phyloP scores from a whole-genome alignment of 192 early-diverging fungal species.

The Phlyctochytrium arcticum region DNA sequence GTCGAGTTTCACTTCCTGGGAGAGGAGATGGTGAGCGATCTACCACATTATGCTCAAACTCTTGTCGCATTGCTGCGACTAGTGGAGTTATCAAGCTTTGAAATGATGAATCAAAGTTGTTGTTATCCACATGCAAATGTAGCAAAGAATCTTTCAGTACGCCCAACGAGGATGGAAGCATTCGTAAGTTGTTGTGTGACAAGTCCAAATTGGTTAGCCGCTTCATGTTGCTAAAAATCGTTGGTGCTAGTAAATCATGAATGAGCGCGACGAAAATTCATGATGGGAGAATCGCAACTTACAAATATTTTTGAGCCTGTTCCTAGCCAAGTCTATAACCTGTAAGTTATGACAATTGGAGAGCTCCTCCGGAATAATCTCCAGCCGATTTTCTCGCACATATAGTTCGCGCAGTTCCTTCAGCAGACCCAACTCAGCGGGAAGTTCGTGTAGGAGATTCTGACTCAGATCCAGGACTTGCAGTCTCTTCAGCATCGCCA shows the following conservation, averaged over 20 bases:
- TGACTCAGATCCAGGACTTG: constrained; percentile 41
- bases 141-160: constrained; percentile 21
- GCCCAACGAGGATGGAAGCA: constrained; percentile 43
- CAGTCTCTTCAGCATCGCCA: constrained; percentile 9
- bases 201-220: constrained; percentile 31
- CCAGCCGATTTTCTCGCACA: constrained; percentile 30
- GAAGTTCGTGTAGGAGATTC: constrained; percentile 31
- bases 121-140: constrained; percentile 18
- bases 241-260: constrained; percentile 1
- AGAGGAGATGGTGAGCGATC: no score
- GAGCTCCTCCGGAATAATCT: constrained; percentile 29
- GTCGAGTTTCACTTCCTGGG: no score
- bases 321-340: constrained; percentile 34
- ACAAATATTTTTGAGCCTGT: constrained; percentile 31
- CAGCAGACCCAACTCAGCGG: constrained; percentile 19
- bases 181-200: constrained; percentile 31
- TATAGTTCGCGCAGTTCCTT: constrained; percentile 33
- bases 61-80: neutral
- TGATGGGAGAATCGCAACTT: constrained; percentile 1
- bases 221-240: constrained; percentile 13
- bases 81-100: constrained; percentile 1
- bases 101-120: constrained; percentile 17
- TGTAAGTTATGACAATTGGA: constrained; percentile 17
- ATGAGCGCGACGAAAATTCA: neutral
- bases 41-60: neutral